A percentile compares a stretch with the other conserved stretches of the same genome.
Conservation (phyloP, 805 yeast genomes). For the Myxozyma mucilagina region DNA sequence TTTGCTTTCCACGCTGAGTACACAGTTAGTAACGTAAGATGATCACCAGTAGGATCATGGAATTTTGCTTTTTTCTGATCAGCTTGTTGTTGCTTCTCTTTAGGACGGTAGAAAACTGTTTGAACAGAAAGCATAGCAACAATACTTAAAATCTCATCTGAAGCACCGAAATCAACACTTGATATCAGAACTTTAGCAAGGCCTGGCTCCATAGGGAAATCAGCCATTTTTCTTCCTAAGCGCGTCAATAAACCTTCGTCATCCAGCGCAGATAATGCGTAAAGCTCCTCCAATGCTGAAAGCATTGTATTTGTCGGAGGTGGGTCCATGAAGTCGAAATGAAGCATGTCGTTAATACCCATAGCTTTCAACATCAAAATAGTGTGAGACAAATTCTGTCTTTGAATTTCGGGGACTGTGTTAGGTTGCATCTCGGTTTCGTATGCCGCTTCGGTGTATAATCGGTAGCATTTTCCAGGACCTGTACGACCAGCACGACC, state of each 20-base stretch:
- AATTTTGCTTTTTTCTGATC: slow-evolving; percentile 63
- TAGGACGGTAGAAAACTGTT: slow-evolving; percentile 68
- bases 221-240: slow-evolving; percentile 82
- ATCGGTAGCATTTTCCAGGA: slow-evolving; percentile 90
- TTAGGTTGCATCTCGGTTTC: slow-evolving; percentile 71
- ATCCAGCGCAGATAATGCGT: slow-evolving; percentile 82
- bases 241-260: slow-evolving; percentile 75
- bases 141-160: slow-evolving; percentile 68
- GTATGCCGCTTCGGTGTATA: slow-evolving; percentile 82
- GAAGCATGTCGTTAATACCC: slow-evolving; percentile 78
- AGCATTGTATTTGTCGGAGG: slow-evolving; percentile 75
- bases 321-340: slow-evolving; percentile 88
- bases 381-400: slow-evolving; percentile 77
- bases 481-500: slow-evolving; percentile 99
- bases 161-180: slow-evolving; percentile 61
- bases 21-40: slow-evolving; percentile 68
- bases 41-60: slow-evolving; percentile 66
- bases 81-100: slow-evolving; percentile 61
- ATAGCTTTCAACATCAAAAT: slow-evolving; percentile 74
- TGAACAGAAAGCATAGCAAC: slow-evolving; percentile 83
- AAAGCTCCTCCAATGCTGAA: slow-evolving; percentile 76
- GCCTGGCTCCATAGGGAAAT: slow-evolving; percentile 90
- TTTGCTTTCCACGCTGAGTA: slow-evolving; percentile 74
- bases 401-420: slow-evolving; percentile 88
- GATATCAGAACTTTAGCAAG: slow-evolving; percentile 72